phyloP scores from a whole-genome alignment of 2,329 filamentous ascomycete species.

The Trichoderma sp. region DNA sequence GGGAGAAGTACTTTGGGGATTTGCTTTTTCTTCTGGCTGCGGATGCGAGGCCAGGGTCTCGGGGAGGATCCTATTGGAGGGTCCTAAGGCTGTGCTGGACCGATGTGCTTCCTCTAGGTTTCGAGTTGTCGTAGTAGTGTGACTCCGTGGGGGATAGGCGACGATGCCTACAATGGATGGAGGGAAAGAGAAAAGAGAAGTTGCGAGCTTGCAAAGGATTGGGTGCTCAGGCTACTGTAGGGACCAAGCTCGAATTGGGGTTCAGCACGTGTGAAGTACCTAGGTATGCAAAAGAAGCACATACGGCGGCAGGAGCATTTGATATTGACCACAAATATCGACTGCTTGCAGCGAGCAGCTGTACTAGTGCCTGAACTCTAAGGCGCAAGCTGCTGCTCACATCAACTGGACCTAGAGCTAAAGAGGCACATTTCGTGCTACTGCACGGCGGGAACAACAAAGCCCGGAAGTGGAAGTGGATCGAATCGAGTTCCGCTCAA shows the following conservation, averaged over 20 bases:
- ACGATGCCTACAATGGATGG: background rate
- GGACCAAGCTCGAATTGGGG: background rate
- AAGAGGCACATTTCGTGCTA: background rate
- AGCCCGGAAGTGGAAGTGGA: slow-evolving; percentile 1
- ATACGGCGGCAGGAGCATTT: background rate
- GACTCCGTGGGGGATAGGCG: background rate
- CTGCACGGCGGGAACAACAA: slow-evolving; percentile 1
- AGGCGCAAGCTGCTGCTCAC: background rate
- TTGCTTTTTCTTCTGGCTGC: background rate
- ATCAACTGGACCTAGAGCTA: background rate
- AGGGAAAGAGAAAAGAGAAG: background rate
- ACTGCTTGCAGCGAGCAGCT: background rate
- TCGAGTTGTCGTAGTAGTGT: background rate
- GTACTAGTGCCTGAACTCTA: too few species aligned
- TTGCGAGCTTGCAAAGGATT: background rate
- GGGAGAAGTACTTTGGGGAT: background rate
- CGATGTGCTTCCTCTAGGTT: background rate
- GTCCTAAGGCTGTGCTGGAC: background rate
- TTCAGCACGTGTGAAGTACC: slow-evolving; percentile 5
- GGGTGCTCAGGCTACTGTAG: background rate
- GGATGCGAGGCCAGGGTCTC: background rate
- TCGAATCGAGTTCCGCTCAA: background rate
- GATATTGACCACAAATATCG: background rate
- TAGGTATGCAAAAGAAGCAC: background rate
- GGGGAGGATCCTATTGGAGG: slow-evolving; percentile 15